Percentiles rank a stretch among this genome's conserved stretches.
These are phyloP conservation scores for Exophiala viscosa DNA, from an alignment of 2,329 filamentous ascomycete species.

Conservation along the genomic window DNA sequence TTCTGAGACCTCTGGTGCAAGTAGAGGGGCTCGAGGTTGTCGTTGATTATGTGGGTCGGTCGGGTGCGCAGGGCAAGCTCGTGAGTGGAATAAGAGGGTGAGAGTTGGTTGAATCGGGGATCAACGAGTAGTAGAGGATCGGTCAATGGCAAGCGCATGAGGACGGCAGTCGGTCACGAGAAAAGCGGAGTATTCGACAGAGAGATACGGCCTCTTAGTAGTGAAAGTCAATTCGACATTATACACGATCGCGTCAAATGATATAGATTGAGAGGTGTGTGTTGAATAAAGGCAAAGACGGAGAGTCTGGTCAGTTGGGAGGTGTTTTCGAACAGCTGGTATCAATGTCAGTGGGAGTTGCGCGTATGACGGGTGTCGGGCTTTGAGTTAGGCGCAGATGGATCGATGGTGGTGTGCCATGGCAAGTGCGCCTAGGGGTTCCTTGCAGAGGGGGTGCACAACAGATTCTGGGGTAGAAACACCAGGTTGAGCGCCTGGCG, in stretches of 20 bases:
- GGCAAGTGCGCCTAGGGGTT: no score
- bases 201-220: not conserved
- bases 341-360: no score
- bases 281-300: not conserved
- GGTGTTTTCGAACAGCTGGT: not conserved
- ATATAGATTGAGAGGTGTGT: not conserved
- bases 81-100: not conserved
- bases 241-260: not conserved
- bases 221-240: slow-evolving; percentile 6
- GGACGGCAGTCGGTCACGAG: slow-evolving; percentile 8
- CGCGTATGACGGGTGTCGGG: no score
- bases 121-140: slow-evolving; percentile 3
- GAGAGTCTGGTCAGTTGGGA: not conserved
- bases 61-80: slow-evolving; percentile 1
- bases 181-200: slow-evolving; percentile 12
- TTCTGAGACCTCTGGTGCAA: slow-evolving; percentile 10
- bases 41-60: slow-evolving; percentile 12
- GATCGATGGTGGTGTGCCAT: no score
- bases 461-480: no score
- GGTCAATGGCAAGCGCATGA: slow-evolving; percentile 16
- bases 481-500: no score
- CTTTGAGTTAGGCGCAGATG: no score
- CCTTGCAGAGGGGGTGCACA: no score
- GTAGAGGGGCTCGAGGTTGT: slow-evolving; percentile 5
- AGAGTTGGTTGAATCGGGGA: slow-evolving; percentile 6